Evolutionary conservation across 345 rosid genomes (phyloP).

Genomic region (Eucalyptus microcorys): DNA sequence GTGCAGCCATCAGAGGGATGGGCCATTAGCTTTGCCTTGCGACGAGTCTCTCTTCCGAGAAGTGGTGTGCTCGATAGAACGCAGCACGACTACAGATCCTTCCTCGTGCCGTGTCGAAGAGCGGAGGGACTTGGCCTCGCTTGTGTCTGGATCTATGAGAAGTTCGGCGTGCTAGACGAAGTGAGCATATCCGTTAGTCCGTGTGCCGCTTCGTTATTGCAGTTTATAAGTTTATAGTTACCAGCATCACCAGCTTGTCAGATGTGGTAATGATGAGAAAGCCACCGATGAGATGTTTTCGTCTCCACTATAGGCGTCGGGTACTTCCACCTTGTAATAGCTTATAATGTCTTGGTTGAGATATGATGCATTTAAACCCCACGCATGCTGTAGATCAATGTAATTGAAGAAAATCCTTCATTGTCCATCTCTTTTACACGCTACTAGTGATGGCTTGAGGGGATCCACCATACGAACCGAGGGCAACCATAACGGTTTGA

Average conservation of each 20-base stretch:
- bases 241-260: not conserved
- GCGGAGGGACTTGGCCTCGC: not conserved
- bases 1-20: slow-evolving; percentile 1
- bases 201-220: not conserved
- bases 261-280: not conserved
- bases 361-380: not conserved
- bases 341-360: not conserved
- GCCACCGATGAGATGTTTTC: too few species aligned
- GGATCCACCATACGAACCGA: not conserved
- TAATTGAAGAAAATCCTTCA: not conserved
- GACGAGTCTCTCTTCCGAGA: slow-evolving; percentile 13
- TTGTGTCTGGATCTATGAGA: not conserved
- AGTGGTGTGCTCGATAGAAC: slow-evolving; percentile 1
- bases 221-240: not conserved
- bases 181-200: not conserved
- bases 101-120: not conserved
- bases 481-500: not conserved
- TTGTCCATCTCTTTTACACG: too few species aligned
- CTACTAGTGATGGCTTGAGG: too few species aligned
- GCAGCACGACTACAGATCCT: not conserved
- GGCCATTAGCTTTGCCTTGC: slow-evolving; percentile 19
- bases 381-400: not conserved
- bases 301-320: too few species aligned
- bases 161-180: not conserved
- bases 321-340: not conserved